Evolutionary conservation across 2,329 filamentous ascomycete genomes (phyloP).

Genomic region (Fusarium caatingaense): DNA sequence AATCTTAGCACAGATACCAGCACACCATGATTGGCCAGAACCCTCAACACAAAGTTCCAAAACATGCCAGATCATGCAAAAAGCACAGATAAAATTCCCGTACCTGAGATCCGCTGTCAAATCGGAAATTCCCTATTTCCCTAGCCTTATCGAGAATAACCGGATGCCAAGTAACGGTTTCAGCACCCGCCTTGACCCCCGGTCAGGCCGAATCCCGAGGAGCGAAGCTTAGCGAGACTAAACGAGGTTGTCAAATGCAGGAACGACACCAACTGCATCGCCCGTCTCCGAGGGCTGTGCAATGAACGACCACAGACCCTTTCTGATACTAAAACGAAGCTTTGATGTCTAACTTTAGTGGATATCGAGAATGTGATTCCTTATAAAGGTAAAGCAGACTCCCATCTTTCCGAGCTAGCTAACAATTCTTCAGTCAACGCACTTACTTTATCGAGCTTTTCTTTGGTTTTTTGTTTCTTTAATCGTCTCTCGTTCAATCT

Average conservation of each 20-base stretch:
- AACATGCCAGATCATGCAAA: background rate
- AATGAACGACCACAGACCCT: background rate
- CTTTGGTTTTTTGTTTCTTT: background rate
- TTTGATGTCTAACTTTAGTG: accelerated
- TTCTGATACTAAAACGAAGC: background rate
- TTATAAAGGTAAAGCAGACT: background rate
- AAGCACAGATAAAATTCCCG: background rate
- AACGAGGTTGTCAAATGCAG: background rate
- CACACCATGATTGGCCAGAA: background rate
- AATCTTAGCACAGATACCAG: background rate
- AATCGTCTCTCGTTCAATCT: accelerated
- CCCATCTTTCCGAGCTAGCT: background rate
- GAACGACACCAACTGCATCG: background rate
- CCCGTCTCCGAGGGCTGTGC: background rate
- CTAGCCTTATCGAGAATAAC: background rate
- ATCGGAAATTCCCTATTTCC: background rate
- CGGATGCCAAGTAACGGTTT: background rate
- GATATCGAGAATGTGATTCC: accelerated
- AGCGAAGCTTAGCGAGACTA: slow-evolving; percentile 14
- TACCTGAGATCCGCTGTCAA: background rate
- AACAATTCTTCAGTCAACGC: too few species aligned
- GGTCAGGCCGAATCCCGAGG: accelerated
- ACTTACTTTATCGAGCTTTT: too few species aligned
- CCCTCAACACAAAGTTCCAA: background rate
- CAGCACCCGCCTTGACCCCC: background rate